phyloP scores from a whole-genome alignment of 2,329 filamentous ascomycete genomes.

The Pseudocercospora ulei region DNA sequence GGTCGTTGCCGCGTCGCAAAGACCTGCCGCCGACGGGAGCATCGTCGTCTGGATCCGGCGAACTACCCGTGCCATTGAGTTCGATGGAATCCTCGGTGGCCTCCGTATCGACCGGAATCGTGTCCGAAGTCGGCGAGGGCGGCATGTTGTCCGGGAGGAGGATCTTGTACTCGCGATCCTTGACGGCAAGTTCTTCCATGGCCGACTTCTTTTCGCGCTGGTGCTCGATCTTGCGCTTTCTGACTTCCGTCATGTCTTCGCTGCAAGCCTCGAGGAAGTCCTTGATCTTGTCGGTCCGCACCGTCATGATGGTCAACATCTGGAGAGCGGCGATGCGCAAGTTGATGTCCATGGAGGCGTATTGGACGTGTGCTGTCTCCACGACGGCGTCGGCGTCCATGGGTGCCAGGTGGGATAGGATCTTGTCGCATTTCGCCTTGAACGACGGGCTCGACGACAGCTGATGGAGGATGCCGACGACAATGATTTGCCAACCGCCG shows the following conservation, averaged over 20 bases:
- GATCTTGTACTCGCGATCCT: conserved; percentile 46
- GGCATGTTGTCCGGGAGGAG: conserved; percentile 63
- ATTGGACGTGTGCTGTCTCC: conserved; percentile 63
- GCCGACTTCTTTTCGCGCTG: conserved; percentile 61
- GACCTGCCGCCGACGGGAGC: conserved; percentile 51
- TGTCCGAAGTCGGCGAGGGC: conserved; percentile 44
- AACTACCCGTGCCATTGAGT: conserved; percentile 49
- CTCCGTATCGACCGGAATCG: conserved; percentile 36
- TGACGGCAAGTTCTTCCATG: conserved; percentile 48
- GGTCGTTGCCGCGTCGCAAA: conserved; percentile 50
- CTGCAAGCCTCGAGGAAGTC: conserved; percentile 86
- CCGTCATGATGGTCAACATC: conserved; percentile 73
- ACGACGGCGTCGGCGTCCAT: conserved; percentile 62
- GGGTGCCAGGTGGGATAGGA: conserved; percentile 73
- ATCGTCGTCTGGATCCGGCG: conserved; percentile 57
- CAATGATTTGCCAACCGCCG: conserved; percentile 83
- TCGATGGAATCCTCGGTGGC: conserved; percentile 41
- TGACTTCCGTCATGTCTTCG: conserved; percentile 85
- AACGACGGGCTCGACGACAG: conserved; percentile 65
- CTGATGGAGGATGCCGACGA: conserved; percentile 77
- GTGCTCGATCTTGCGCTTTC: conserved; percentile 90
- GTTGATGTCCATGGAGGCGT: conserved; percentile 71
- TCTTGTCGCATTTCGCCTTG: conserved; percentile 62
- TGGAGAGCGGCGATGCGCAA: conserved; percentile 69
- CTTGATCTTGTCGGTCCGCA: conserved; percentile 76